A percentile compares a stretch with the other conserved stretches of the same genome.
phyloP scores from a whole-genome alignment of 208 protist genomes.

The Angomonas ambiguus region DNA sequence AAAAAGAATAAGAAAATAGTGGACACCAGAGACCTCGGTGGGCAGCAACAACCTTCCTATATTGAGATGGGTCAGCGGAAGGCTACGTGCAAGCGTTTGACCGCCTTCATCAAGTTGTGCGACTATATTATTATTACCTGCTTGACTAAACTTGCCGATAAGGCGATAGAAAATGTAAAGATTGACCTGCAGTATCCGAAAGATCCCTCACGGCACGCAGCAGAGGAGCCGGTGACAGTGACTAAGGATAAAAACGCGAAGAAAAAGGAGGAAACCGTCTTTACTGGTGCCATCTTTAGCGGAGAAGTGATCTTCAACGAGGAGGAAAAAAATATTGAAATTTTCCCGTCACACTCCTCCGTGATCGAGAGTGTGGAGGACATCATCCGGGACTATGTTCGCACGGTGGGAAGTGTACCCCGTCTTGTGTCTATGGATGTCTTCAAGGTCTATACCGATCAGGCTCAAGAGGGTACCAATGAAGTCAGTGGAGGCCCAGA shows the following conservation, averaged over 20 bases:
- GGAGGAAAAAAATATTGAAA: slow-evolving; percentile 54
- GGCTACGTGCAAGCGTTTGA: slow-evolving; percentile 87
- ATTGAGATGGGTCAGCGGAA: slow-evolving; percentile 92
- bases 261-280: slow-evolving; percentile 20
- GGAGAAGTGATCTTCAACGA: slow-evolving; percentile 81
- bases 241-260: slow-evolving; percentile 54
- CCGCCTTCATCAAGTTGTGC: slow-evolving; percentile 92
- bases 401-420: slow-evolving; percentile 78
- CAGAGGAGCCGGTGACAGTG: neutral
- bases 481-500: slow-evolving; percentile 75
- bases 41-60: slow-evolving; percentile 88
- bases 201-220: neutral
- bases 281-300: slow-evolving; percentile 67
- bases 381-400: slow-evolving; percentile 87
- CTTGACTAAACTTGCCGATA: slow-evolving; percentile 77
- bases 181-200: slow-evolving; percentile 66
- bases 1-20: slow-evolving; percentile 77
- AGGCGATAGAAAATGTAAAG: slow-evolving; percentile 72
- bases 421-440: slow-evolving; percentile 77
- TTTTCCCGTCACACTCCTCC: slow-evolving; percentile 60
- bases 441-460: slow-evolving; percentile 90
- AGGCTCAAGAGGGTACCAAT: slow-evolving; percentile 53
- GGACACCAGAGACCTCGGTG: slow-evolving; percentile 74
- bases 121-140: slow-evolving; percentile 94
- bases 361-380: slow-evolving; percentile 84